phyloP scores from a whole-genome alignment of 2,329 filamentous ascomycete genomes.

The Cladosporium cucumerinum region DNA sequence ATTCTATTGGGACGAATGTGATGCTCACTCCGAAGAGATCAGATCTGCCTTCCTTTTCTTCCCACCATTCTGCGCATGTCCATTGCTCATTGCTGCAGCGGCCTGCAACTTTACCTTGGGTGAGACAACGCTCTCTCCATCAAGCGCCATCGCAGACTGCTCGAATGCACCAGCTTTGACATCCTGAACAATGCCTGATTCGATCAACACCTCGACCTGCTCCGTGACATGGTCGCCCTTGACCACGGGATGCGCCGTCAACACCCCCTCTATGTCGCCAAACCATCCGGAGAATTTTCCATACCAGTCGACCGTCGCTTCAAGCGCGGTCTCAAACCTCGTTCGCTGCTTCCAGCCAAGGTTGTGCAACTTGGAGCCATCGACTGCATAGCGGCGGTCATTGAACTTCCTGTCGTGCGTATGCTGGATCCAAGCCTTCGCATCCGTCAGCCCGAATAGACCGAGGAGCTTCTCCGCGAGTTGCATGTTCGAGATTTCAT shows the following conservation, averaged over 20 bases:
- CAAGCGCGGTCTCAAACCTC: conserved; percentile 60
- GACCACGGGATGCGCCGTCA: conserved; percentile 58
- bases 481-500: conserved; percentile 72
- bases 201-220: not conserved
- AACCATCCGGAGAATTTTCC: conserved; percentile 65
- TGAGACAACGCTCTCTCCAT: not conserved
- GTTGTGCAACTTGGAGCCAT: conserved; percentile 63
- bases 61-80: not conserved
- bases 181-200: not conserved
- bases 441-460: conserved; percentile 57
- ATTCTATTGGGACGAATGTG: not conserved
- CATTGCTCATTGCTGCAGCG: not conserved
- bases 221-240: conserved; percentile 16
- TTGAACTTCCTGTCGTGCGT: conserved; percentile 77
- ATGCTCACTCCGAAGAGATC: not conserved
- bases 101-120: not conserved
- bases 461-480: conserved; percentile 64
- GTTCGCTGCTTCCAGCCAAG: conserved; percentile 70
- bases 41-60: conserved; percentile 27
- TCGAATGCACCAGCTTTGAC: conserved; percentile 6
- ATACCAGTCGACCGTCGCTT: conserved; percentile 68
- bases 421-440: conserved; percentile 65
- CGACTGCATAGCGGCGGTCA: conserved; percentile 69
- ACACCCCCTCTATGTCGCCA: conserved; percentile 66
- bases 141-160: not conserved